These are phyloP conservation scores for Acacia acuminata DNA, from an alignment of 306 rosid genomes.

Conservation along the genomic window DNA sequence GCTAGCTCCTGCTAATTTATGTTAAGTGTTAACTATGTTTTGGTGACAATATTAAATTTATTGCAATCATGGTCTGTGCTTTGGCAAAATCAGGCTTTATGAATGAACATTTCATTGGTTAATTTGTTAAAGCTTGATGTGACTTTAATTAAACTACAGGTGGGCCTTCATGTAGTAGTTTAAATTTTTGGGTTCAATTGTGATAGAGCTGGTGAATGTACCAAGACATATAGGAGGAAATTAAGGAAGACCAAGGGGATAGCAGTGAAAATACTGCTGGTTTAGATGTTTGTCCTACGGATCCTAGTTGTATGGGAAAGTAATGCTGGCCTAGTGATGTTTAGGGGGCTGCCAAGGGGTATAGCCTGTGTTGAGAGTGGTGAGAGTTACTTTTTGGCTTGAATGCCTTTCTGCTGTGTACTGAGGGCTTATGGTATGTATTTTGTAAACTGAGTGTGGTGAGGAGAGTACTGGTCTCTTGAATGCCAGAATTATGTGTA, in stretches of 20 bases:
- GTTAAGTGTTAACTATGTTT: conserved; percentile 13
- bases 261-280: background rate
- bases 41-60: conserved; percentile 21
- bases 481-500: background rate
- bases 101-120: conserved; percentile 7
- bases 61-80: conserved; percentile 10
- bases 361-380: background rate
- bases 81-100: conserved; percentile 12
- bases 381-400: background rate
- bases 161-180: background rate
- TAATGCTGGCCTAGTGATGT: background rate
- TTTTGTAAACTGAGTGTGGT: background rate
- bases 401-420: background rate
- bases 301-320: background rate
- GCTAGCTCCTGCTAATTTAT: conserved; percentile 31
- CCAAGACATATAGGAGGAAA: background rate
- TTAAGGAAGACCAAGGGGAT: background rate
- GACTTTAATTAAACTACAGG: background rate
- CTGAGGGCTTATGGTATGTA: background rate
- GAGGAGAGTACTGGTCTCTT: background rate
- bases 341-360: background rate
- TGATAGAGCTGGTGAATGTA: background rate
- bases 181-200: background rate
- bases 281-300: background rate
- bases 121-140: background rate